Conservation (phyloP, 805 yeast species). For the Blastobotrys muscicola region DNA sequence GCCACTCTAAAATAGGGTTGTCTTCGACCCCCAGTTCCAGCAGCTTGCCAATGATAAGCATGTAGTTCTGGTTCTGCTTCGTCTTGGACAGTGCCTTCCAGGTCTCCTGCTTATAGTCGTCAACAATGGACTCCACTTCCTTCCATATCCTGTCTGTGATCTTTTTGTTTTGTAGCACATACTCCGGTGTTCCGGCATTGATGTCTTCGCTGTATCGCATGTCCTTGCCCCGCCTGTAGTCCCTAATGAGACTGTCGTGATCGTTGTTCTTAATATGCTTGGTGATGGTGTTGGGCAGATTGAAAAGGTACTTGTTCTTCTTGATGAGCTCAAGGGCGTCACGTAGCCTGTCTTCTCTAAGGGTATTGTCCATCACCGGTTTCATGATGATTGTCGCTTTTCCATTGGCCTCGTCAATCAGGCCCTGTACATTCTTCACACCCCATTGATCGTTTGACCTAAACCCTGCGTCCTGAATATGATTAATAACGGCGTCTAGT, state of each 20-base stretch:
- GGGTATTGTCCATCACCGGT: conserved; percentile 46
- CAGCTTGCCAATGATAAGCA: conserved; percentile 39
- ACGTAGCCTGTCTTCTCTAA: conserved; percentile 40
- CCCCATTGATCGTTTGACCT: conserved; percentile 25
- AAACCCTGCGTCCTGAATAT: conserved; percentile 37
- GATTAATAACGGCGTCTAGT: conserved; percentile 49
- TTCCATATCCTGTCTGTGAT: conserved; percentile 47
- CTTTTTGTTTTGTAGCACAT: conserved; percentile 23
- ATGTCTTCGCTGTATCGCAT: conserved; percentile 19
- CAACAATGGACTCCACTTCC: conserved; percentile 45
- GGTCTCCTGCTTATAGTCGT: conserved; percentile 42
- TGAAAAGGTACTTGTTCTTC: conserved; percentile 43
- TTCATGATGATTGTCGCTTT: conserved; percentile 45
- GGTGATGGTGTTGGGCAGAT: conserved; percentile 44
- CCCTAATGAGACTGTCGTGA: conserved; percentile 47
- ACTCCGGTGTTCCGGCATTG: conserved; percentile 13
- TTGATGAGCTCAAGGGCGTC: conserved; percentile 44
- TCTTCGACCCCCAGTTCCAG: conserved; percentile 54
- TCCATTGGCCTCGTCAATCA: conserved; percentile 41
- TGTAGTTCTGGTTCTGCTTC: conserved; percentile 26
- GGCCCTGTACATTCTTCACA: conserved; percentile 27
- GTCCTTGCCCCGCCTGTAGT: conserved; percentile 44
- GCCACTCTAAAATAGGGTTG: conserved; percentile 59
- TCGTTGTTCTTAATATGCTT: conserved; percentile 39
- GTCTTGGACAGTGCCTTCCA: conserved; percentile 39